Conservation (phyloP, 2,329 filamentous ascomycete genomes). For the Rugonectria rugulosa region DNA sequence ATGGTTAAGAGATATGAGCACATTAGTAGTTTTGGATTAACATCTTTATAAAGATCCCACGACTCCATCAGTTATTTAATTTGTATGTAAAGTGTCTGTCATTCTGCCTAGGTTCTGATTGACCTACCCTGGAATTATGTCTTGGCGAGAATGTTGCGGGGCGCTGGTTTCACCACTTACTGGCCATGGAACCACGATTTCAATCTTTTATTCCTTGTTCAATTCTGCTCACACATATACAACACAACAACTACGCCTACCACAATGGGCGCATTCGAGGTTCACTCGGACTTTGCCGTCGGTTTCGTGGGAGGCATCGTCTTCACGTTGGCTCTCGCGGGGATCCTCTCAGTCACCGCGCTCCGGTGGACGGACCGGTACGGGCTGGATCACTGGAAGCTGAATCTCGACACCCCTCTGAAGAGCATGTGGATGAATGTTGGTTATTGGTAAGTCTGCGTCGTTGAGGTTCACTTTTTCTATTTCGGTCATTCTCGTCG, state of each 20-base stretch:
- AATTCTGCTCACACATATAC: background rate
- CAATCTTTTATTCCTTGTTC: background rate
- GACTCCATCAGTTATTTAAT: no score
- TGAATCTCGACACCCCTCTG: slow-evolving; percentile 57
- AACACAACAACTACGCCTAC: slow-evolving; percentile 3
- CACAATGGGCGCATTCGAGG: background rate
- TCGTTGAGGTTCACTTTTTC: no score
- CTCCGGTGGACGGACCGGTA: slow-evolving; percentile 49
- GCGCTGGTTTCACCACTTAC: no score
- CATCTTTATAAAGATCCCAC: no score
- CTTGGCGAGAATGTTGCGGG: no score
- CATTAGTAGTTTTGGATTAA: no score
- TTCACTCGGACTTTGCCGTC: slow-evolving; percentile 35
- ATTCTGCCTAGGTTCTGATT: no score
- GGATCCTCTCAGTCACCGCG: slow-evolving; percentile 22
- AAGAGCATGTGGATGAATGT: slow-evolving; percentile 70
- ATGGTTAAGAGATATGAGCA: no score
- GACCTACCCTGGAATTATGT: no score
- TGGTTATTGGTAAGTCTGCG: slow-evolving; percentile 64
- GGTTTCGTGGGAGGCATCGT: slow-evolving; percentile 40
- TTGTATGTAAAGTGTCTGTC: no score
- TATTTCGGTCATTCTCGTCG: no score
- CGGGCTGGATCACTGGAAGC: slow-evolving; percentile 62
- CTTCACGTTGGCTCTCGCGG: slow-evolving; percentile 26
- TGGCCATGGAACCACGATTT: no score